phyloP scores from a whole-genome alignment of 371 early-diverging fungal genomes.

The Thermomucor indicae-seudaticae region DNA sequence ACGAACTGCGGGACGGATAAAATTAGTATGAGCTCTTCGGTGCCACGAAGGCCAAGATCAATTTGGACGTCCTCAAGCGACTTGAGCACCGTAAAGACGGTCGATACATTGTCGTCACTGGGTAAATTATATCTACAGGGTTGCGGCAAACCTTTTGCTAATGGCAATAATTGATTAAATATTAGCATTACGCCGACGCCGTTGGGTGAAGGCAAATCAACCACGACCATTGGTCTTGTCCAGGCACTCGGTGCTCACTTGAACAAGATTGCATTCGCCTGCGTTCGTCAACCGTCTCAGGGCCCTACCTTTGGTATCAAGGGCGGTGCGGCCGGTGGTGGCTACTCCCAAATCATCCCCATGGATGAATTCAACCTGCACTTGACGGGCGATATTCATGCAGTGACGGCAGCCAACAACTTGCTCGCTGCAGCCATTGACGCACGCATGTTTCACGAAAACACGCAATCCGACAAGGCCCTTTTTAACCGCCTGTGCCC shows the following conservation, averaged over 20 bases:
- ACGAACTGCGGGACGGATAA: not conserved
- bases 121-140: constrained; percentile 50
- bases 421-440: constrained; percentile 96
- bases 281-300: constrained; percentile 96
- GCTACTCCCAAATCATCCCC: constrained; percentile 97
- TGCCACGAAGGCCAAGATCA: constrained; percentile 86
- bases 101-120: constrained; percentile 94
- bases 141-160: no score
- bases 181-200: constrained; percentile 93
- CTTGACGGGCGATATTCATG: constrained; percentile 97
- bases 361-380: constrained; percentile 99
- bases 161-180: no score
- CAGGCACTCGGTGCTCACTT: constrained; percentile 95
- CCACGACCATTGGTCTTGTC: constrained; percentile 90
- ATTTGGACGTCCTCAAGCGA: constrained; percentile 75
- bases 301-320: constrained; percentile 99
- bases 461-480: constrained; percentile 83
- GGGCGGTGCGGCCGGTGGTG: constrained; percentile 98
- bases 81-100: constrained; percentile 77
- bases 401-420: constrained; percentile 96
- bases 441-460: constrained; percentile 96
- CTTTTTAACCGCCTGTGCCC: constrained; percentile 90
- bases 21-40: constrained; percentile 84
- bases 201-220: constrained; percentile 97
- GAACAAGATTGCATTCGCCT: constrained; percentile 84